Percentiles rank a stretch among this genome's conserved stretches.
Conservation (phyloP, 495 filamentous ascomycete genomes). For the Talaromyces trachyspermus region DNA sequence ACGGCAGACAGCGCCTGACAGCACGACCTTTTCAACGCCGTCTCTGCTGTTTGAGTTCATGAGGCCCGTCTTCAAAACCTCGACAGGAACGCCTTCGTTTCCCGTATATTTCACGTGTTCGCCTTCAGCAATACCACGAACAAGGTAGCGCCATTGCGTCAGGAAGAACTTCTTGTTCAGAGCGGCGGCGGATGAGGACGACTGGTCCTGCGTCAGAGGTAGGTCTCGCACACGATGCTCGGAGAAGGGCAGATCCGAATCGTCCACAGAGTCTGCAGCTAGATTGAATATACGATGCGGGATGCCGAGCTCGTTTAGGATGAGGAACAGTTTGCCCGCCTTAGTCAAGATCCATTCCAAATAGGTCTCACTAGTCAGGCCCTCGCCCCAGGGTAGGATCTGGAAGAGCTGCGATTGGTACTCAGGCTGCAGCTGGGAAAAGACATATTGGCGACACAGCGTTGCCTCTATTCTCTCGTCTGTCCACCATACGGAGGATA, state of each 20-base stretch:
- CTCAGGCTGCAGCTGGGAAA: slow-evolving; percentile 55
- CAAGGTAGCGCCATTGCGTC: slow-evolving; percentile 73
- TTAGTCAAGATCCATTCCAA: slow-evolving; percentile 85
- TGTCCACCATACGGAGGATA: slow-evolving; percentile 67
- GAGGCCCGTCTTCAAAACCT: slow-evolving; percentile 52
- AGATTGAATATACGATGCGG: slow-evolving; percentile 80
- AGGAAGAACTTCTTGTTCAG: slow-evolving; percentile 70
- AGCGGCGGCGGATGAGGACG: slow-evolving; percentile 36
- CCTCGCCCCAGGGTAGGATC: slow-evolving; percentile 75
- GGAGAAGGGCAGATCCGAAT: slow-evolving; percentile 77
- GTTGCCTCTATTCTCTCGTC: slow-evolving; percentile 66
- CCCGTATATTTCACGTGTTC: slow-evolving; percentile 66
- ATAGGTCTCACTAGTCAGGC: slow-evolving; percentile 82
- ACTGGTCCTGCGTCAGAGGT: slow-evolving; percentile 46
- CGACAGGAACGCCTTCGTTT: slow-evolving; percentile 74
- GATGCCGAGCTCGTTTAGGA: slow-evolving; percentile 69
- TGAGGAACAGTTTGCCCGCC: slow-evolving; percentile 73
- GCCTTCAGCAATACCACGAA: slow-evolving; percentile 63
- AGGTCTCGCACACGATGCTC: slow-evolving; percentile 63
- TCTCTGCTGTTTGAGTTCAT: slow-evolving; percentile 38
- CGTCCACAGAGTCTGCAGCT: slow-evolving; percentile 81
- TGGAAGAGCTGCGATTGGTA: slow-evolving; percentile 60
- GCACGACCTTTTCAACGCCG: slow-evolving; percentile 63
- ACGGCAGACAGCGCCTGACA: slow-evolving; percentile 30
- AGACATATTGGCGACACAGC: slow-evolving; percentile 62